phyloP scores from a whole-genome alignment of 1,284 basidiomycete species.

The Trichosporon ovoides region DNA sequence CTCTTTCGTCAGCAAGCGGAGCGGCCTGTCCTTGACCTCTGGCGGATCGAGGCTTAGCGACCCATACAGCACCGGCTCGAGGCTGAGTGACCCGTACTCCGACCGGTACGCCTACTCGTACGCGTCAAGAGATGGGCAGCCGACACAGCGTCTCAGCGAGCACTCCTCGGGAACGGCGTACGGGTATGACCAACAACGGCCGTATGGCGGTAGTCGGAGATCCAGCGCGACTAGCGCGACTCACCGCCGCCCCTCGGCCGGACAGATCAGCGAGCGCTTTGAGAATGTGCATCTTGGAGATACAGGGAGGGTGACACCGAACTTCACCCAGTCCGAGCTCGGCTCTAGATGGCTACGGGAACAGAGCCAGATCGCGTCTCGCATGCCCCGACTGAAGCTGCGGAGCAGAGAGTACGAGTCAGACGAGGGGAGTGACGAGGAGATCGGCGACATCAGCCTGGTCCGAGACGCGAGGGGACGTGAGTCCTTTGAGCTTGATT shows the following conservation, averaged over 20 bases:
- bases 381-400: conserved; percentile 16
- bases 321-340: conserved; percentile 52
- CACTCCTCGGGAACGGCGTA: not conserved
- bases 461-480: conserved; percentile 45
- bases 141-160: not conserved
- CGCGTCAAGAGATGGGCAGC: too few relatives aligned
- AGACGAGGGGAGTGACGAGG: conserved; percentile 42
- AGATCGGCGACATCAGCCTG: conserved; percentile 38
- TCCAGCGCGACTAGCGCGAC: not conserved
- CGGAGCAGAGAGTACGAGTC: conserved; percentile 26
- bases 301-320: conserved; percentile 19
- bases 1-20: conserved; percentile 3
- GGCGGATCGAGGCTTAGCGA: not conserved
- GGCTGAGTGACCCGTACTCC: too few relatives aligned
- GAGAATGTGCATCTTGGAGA: conserved; percentile 1
- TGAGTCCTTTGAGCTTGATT: conserved; percentile 20
- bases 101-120: not conserved
- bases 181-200: not conserved
- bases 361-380: conserved; percentile 57
- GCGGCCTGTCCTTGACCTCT: not conserved
- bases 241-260: not conserved
- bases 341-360: conserved; percentile 75
- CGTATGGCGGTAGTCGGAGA: not conserved
- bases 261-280: not conserved
- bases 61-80: too few relatives aligned